These are phyloP conservation scores for Euphrasia confusa DNA, from an alignment of 257 asterid genomes.

Conservation along the genomic window DNA sequence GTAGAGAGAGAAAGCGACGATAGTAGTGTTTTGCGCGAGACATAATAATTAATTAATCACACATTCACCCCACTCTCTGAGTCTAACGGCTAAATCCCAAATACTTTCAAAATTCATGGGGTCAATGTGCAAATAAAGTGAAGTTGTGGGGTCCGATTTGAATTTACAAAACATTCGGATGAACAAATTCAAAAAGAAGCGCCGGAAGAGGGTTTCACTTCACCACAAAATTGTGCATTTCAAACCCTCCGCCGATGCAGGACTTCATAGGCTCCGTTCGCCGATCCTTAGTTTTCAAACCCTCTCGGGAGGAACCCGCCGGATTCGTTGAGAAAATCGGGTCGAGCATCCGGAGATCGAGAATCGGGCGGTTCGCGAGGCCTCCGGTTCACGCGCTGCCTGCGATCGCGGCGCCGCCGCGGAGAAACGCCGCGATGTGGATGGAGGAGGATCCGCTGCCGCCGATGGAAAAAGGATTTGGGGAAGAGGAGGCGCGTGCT, in stretches of 20 bases:
- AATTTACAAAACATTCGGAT: conserved; percentile 19
- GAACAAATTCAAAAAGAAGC: conserved; percentile 31
- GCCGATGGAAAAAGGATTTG: conserved; percentile 35
- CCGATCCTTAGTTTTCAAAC: conserved; percentile 73
- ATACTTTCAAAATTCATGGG: conserved; percentile 25
- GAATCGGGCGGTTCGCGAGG: conserved; percentile 63
- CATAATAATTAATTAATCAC: conserved; percentile 17
- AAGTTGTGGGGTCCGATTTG: background rate
- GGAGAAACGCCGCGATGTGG: conserved; percentile 1
- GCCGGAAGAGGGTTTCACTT: conserved; percentile 5
- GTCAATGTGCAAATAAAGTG: background rate
- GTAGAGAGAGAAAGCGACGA: conserved; percentile 29
- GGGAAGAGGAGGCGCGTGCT: conserved; percentile 39
- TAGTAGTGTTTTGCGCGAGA: conserved; percentile 14
- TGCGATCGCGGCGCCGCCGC: conserved; percentile 31
- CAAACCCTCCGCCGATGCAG: conserved; percentile 42
- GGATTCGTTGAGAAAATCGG: conserved; percentile 75
- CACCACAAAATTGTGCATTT: background rate
- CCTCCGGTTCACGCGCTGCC: conserved; percentile 56
- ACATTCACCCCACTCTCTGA: background rate
- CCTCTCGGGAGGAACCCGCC: conserved; percentile 38
- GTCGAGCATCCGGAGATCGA: conserved; percentile 64
- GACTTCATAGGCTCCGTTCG: conserved; percentile 84
- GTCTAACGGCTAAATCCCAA: conserved; percentile 29
- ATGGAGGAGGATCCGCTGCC: conserved; percentile 35